Conservation (phyloP, 2,329 filamentous ascomycete genomes). For the Phaeosphaeria sp. region DNA sequence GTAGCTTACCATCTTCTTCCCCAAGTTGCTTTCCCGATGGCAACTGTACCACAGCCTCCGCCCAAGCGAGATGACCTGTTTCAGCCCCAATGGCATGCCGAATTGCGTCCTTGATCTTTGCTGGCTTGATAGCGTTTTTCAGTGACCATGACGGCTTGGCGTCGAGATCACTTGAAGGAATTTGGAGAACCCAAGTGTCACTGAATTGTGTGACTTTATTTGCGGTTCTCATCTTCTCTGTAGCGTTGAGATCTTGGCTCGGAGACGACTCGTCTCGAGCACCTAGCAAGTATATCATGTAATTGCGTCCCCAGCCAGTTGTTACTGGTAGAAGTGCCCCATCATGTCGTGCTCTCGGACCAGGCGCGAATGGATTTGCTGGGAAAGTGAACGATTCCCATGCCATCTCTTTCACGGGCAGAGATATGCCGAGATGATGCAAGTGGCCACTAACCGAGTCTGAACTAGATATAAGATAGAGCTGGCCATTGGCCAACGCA, state of each 20-base stretch:
- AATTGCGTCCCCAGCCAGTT: slow-evolving; percentile 54
- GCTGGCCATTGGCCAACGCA: slow-evolving; percentile 43
- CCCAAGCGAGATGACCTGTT: slow-evolving; percentile 51
- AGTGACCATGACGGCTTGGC: slow-evolving; percentile 27
- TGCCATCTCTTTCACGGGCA: slow-evolving; percentile 23
- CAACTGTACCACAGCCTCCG: slow-evolving; percentile 49
- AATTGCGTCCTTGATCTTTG: slow-evolving; percentile 53
- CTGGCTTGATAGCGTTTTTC: slow-evolving; percentile 48
- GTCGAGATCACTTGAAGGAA: slow-evolving; percentile 45
- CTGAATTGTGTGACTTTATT: slow-evolving; percentile 41
- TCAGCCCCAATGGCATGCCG: slow-evolving; percentile 50
- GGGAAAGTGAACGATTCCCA: slow-evolving; percentile 53
- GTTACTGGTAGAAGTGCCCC: slow-evolving; percentile 50
- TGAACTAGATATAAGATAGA: slow-evolving; percentile 49
- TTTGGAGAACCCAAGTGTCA: slow-evolving; percentile 55
- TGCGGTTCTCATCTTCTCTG: slow-evolving; percentile 13
- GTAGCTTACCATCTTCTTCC: slow-evolving; percentile 50
- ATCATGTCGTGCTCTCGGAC: slow-evolving; percentile 48
- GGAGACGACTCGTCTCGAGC: slow-evolving; percentile 16
- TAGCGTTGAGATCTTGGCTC: not conserved
- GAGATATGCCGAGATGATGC: slow-evolving; percentile 32
- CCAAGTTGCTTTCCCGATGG: slow-evolving; percentile 40
- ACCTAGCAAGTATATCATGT: slow-evolving; percentile 53
- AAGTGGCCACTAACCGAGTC: slow-evolving; percentile 40
- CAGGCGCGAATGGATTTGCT: slow-evolving; percentile 52